Evolutionary conservation across 2,329 filamentous ascomycete genomes (phyloP).

Genomic region (Scedosporium dehoogii): DNA sequence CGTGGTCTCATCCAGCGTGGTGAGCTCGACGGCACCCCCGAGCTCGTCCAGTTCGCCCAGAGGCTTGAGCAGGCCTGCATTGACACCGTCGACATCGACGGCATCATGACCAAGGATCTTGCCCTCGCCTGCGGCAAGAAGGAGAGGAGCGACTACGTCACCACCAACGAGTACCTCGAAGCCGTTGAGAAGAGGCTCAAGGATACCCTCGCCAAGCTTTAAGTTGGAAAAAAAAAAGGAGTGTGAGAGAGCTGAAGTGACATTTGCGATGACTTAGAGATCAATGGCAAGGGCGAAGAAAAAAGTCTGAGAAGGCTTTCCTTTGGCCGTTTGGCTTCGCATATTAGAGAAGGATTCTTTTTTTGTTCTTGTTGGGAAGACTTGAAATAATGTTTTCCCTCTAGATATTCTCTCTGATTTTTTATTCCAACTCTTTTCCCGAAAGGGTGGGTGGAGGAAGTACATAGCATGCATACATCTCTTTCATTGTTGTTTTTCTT

Average conservation of each 20-base stretch:
- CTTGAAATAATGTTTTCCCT: neutral
- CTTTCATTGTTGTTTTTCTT: neutral
- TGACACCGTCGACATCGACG: conserved; percentile 86
- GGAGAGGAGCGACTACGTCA: conserved; percentile 75
- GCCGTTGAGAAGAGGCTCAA: conserved; percentile 89
- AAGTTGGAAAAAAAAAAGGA: neutral
- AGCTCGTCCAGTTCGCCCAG: conserved; percentile 85
- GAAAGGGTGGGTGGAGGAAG: neutral
- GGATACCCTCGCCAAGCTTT: conserved; percentile 41
- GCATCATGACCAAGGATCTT: conserved; percentile 98
- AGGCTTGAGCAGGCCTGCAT: conserved; percentile 86
- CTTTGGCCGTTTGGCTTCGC: neutral
- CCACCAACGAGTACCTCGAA: conserved; percentile 81
- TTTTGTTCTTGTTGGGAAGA: neutral
- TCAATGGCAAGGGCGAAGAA: no score
- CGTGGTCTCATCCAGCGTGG: conserved; percentile 88
- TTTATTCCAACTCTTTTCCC: neutral
- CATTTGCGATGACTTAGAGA: no score
- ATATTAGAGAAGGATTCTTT: neutral
- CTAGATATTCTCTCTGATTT: neutral
- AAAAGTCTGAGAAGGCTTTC: no score
- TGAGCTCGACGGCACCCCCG: conserved; percentile 84
- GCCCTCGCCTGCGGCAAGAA: conserved; percentile 91
- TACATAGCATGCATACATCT: neutral
- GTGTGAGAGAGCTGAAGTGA: no score